Percentiles rank a stretch among this genome's conserved stretches.
Conservation (phyloP, 2,329 filamentous ascomycete genomes). For the Aspergillus sp. region DNA sequence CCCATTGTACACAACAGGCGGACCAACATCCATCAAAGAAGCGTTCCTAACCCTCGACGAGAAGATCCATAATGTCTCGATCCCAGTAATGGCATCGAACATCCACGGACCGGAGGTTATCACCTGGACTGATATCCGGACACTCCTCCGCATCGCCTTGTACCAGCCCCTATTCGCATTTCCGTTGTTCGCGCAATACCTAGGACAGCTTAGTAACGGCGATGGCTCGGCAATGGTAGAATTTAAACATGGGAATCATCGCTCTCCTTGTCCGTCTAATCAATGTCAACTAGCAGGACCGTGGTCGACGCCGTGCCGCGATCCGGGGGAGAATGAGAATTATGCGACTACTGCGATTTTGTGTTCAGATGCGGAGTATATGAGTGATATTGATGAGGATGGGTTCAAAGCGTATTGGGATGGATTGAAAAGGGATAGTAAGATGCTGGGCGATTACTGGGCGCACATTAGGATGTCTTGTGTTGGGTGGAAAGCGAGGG, state of each 20-base stretch:
- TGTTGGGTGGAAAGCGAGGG: conserved; percentile 29
- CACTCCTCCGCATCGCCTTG: conserved; percentile 21
- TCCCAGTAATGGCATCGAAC: conserved; percentile 24
- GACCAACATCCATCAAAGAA: conserved; percentile 21
- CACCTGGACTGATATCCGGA: conserved; percentile 30
- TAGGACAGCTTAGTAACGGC: conserved; percentile 18
- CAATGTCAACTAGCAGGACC: conserved; percentile 24
- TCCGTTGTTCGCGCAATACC: conserved; percentile 18
- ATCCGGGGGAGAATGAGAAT: conserved; percentile 18
- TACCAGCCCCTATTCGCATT: conserved; percentile 28
- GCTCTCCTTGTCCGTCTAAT: conserved; percentile 19
- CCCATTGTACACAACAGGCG: conserved; percentile 24
- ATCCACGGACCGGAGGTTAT: conserved; percentile 28
- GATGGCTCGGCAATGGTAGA: conserved; percentile 23
- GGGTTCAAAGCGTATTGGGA: conserved; percentile 19
- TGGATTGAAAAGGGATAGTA: conserved; percentile 17
- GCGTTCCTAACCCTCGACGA: conserved; percentile 19
- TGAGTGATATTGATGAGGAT: conserved; percentile 12
- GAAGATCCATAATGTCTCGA: conserved; percentile 17
- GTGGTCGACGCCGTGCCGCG: conserved; percentile 24
- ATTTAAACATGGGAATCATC: conserved; percentile 22
- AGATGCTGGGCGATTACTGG: conserved; percentile 31
- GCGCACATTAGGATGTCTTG: conserved; percentile 31
- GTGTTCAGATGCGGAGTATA: conserved; percentile 23
- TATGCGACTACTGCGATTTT: conserved; percentile 27